Evolutionary conservation across 352 stramenopile species (phyloP).

Genomic region (Globisporangium echinulatum): DNA sequence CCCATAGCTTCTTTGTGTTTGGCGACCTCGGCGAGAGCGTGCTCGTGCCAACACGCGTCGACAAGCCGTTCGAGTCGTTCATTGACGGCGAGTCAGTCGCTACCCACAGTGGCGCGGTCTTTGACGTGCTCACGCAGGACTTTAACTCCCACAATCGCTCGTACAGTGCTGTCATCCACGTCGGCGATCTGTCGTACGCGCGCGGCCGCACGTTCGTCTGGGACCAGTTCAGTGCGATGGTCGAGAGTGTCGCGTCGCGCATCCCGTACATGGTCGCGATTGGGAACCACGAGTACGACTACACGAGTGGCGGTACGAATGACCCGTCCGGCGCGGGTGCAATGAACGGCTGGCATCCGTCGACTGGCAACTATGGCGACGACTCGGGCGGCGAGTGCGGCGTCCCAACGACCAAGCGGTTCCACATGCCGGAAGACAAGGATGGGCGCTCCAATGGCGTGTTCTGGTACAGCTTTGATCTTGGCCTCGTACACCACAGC

Average conservation of each 20-base stretch:
- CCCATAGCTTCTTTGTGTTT: slow-evolving; percentile 25
- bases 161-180: slow-evolving; percentile 60
- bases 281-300: slow-evolving; percentile 45
- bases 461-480: slow-evolving; percentile 90
- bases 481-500: slow-evolving; percentile 85
- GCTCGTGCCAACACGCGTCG: slow-evolving; percentile 2
- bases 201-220: slow-evolving; percentile 54
- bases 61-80: slow-evolving; percentile 3
- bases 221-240: slow-evolving; percentile 75
- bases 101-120: not conserved
- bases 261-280: slow-evolving; percentile 60
- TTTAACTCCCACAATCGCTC: slow-evolving; percentile 15
- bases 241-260: slow-evolving; percentile 57
- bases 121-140: not conserved
- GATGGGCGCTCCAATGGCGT: slow-evolving; percentile 33
- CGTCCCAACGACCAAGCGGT: slow-evolving; percentile 74
- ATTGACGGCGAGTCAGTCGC: not conserved
- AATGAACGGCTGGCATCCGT: slow-evolving; percentile 43
- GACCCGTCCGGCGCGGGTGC: slow-evolving; percentile 48
- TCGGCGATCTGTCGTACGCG: slow-evolving; percentile 79
- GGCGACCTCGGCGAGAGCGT: slow-evolving; percentile 23
- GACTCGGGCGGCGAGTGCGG: slow-evolving; percentile 74
- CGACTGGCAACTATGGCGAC: slow-evolving; percentile 62
- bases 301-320: slow-evolving; percentile 31
- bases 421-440: slow-evolving; percentile 50